These are phyloP conservation scores for Globisporangium alternatum DNA, from an alignment of 352 stramenopile genomes.

Conservation along the genomic window DNA sequence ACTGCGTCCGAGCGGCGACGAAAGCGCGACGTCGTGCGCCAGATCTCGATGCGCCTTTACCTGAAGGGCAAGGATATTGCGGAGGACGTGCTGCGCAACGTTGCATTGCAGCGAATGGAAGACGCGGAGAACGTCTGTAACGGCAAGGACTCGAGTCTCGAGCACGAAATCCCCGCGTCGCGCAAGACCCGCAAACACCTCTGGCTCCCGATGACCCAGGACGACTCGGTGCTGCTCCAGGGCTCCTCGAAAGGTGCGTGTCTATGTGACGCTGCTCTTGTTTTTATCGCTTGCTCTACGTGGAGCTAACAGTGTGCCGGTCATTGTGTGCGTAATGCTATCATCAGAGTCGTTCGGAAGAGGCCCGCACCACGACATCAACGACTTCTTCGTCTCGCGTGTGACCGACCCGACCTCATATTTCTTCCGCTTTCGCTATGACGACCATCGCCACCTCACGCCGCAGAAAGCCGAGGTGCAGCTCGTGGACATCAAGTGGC, in stretches of 20 bases:
- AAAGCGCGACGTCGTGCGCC: constrained; percentile 69
- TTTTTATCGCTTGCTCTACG: neutral
- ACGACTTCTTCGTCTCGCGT: constrained; percentile 77
- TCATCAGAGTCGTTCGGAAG: constrained; percentile 9
- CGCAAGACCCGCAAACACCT: constrained; percentile 65
- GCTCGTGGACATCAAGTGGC: constrained; percentile 78
- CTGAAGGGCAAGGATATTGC: constrained; percentile 67
- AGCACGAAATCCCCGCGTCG: constrained; percentile 63
- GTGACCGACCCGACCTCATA: constrained; percentile 85
- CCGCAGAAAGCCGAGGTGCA: constrained; percentile 78
- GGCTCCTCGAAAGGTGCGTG: constrained; percentile 20
- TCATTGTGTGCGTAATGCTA: neutral
- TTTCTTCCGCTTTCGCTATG: constrained; percentile 82
- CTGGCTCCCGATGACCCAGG: constrained; percentile 72
- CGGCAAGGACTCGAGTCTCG: constrained; percentile 44
- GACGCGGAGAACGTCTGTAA: constrained; percentile 54
- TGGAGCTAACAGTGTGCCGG: neutral
- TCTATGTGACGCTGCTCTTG: neutral
- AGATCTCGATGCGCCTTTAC: constrained; percentile 78
- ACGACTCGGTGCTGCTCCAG: constrained; percentile 65
- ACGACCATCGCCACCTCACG: constrained; percentile 56
- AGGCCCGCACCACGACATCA: constrained; percentile 38
- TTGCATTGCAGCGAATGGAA: constrained; percentile 50
- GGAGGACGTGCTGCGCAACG: constrained; percentile 59
- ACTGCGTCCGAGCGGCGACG: constrained; percentile 21